Conservation (phyloP, 176 grass and related monocot genomes). For the Zoysia japonica region DNA sequence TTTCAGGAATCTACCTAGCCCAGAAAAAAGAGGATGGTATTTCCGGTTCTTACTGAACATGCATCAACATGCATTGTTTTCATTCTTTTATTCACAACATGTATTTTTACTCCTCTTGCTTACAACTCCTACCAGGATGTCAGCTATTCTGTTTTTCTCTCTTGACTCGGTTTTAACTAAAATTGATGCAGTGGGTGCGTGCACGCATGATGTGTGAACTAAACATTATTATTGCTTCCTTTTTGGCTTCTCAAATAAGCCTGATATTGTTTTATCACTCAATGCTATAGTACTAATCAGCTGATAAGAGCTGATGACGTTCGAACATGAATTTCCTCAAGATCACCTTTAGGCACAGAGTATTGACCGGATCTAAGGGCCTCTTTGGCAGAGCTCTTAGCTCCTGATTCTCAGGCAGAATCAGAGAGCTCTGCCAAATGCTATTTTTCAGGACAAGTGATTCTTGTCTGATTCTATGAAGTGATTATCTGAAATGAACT, state of each 20-base stretch:
- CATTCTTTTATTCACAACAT: neutral
- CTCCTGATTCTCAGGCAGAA: too few relatives aligned
- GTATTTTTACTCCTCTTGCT: neutral
- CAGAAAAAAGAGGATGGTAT: neutral
- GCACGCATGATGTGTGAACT: neutral
- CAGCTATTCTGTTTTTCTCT: constrained; percentile 2
- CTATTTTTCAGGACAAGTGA: too few relatives aligned
- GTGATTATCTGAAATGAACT: too few relatives aligned
- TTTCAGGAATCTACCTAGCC: neutral
- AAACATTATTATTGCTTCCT: constrained; percentile 7
- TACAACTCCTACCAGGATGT: neutral
- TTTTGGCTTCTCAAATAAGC: constrained; percentile 17
- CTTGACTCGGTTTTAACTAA: constrained; percentile 5
- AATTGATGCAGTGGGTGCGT: neutral
- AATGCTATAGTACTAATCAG: neutral
- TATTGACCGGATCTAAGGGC: neutral
- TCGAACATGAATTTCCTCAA: neutral
- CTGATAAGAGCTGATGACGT: neutral
- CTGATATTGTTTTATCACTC: neutral
- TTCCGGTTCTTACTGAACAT: neutral
- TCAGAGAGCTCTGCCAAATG: too few relatives aligned
- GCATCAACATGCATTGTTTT: neutral
- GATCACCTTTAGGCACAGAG: neutral
- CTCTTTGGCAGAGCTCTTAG: too few relatives aligned
- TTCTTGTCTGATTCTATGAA: too few relatives aligned